Base-by-base conservation (phyloP, 225 moss, liverwort and hornwort species). In the Climacium dendroides region DNA sequence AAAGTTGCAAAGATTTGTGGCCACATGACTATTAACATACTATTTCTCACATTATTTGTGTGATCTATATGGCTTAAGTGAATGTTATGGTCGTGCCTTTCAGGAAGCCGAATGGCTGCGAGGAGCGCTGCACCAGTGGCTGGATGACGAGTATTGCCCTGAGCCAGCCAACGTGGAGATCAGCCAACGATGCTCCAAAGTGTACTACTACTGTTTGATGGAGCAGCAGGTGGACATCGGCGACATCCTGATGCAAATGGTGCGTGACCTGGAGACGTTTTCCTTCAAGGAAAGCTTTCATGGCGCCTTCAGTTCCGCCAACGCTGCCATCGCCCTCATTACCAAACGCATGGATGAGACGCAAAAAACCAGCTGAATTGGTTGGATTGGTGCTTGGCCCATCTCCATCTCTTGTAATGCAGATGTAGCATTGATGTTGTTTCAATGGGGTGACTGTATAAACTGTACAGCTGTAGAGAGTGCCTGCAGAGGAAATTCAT, bases 241-340 rank as follows among this genome's bases (percentile, higher is more conserved):
- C 22, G 98, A 98, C 87, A 98, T 98, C 90, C 87, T 98, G 85
- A 95, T 98, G 97, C 97, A 98, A 90, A 98, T 98, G 97, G 98
- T 97, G 86, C 94, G 96, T 45, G 95, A 95, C 82, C 89, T 98
- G 70, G 98, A 98, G 90, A 97, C 95, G 6, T 96, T 98, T 78
- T 98, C 98, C 12, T 98, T 98, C 92, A 97, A 97, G 73, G 92
- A 97, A 74, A 98, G 98, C 88, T 98, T 98, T 73, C 98, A 98
- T 69, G 98, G 98, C 26, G 93, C 95, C 84, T 98, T 98, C 88
- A 94, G 96, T 35, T 98, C 97, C 30, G 98, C 98, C 55, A 98
- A 98, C 75, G 98, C 97, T 58, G 98, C 98, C 58, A 95, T 98
- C 74, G 96, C 92, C 80, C 95, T 98, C 59, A 97, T 98, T 57